These are phyloP conservation scores for Kluyveromyces siamensis DNA, from an alignment of 805 yeast species.

Conservation along the genomic window DNA sequence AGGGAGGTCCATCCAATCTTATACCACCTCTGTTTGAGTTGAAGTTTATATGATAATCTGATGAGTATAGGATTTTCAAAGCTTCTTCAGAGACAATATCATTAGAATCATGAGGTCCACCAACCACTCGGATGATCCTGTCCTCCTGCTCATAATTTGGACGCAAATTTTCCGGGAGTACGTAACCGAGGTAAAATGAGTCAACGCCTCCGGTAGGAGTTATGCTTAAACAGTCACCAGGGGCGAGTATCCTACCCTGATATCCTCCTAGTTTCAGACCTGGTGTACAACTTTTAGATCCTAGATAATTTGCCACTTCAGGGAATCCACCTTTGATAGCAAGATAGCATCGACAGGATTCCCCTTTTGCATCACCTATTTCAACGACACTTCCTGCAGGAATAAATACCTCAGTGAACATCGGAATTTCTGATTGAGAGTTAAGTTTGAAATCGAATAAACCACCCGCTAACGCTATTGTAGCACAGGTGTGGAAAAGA, in stretches of 20 bases:
- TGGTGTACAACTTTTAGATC: slow-evolving; percentile 95
- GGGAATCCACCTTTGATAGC: slow-evolving; percentile 81
- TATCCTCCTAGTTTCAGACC: slow-evolving; percentile 88
- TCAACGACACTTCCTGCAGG: slow-evolving; percentile 63
- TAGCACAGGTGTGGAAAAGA: slow-evolving; percentile 70
- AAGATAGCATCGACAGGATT: slow-evolving; percentile 83
- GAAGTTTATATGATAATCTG: slow-evolving; percentile 91
- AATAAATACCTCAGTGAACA: slow-evolving; percentile 55
- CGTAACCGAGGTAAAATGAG: slow-evolving; percentile 50
- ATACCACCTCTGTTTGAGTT: slow-evolving; percentile 97
- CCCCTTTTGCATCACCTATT: slow-evolving; percentile 77
- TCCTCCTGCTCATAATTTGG: slow-evolving; percentile 23
- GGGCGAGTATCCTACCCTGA: slow-evolving; percentile 84
- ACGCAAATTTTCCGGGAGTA: slow-evolving; percentile 40
- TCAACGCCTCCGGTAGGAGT: slow-evolving; percentile 66
- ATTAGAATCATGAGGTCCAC: slow-evolving; percentile 98
- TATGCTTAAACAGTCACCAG: slow-evolving; percentile 85
- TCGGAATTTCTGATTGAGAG: slow-evolving; percentile 27
- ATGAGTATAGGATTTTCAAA: slow-evolving; percentile 61
- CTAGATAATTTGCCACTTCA: slow-evolving; percentile 88
- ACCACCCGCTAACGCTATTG: slow-evolving; percentile 86
- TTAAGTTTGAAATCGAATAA: slow-evolving; percentile 56
- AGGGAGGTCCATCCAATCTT: slow-evolving; percentile 89
- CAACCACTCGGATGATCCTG: slow-evolving; percentile 88
- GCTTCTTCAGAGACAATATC: slow-evolving; percentile 80